Conservation (phyloP, 1,284 basidiomycete genomes). For the Sutorius eximius region DNA sequence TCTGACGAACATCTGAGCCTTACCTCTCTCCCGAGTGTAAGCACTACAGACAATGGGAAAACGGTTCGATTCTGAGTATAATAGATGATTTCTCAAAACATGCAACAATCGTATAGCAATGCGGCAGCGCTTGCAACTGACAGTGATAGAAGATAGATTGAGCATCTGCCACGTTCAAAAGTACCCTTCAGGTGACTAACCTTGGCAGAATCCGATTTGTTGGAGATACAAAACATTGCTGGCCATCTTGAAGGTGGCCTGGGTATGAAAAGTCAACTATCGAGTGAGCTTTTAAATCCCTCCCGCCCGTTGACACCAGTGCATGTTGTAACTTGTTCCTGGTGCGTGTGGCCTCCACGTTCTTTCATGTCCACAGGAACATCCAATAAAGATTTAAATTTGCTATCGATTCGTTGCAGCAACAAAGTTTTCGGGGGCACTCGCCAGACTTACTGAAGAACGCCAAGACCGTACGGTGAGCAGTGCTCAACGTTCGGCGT, state of each 20-base stretch:
- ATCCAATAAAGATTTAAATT: background rate
- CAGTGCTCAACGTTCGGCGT: background rate
- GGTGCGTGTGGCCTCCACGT: background rate
- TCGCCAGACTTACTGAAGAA: background rate
- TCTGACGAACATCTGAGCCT: background rate
- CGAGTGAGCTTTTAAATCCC: background rate
- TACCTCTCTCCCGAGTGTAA: constrained; percentile 14
- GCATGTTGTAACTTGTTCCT: background rate
- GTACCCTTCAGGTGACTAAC: constrained; percentile 2
- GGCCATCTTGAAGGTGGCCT: constrained; percentile 7
- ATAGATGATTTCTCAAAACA: background rate
- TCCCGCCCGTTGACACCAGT: background rate
- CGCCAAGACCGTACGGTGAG: background rate
- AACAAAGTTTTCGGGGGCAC: background rate
- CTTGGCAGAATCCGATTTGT: constrained; percentile 7
- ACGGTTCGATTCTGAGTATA: background rate
- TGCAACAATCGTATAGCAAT: constrained; percentile 21
- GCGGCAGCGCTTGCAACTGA: constrained; percentile 13
- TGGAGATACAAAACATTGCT: constrained; percentile 4
- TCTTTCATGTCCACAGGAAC: background rate
- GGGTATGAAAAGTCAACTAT: background rate
- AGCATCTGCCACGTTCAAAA: background rate
- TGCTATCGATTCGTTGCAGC: too few relatives aligned
- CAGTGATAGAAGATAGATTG: background rate
- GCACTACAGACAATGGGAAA: constrained; percentile 7